Evolutionary conservation across 257 asterid species (phyloP).

Genomic region (Scutellaria galericulata): DNA sequence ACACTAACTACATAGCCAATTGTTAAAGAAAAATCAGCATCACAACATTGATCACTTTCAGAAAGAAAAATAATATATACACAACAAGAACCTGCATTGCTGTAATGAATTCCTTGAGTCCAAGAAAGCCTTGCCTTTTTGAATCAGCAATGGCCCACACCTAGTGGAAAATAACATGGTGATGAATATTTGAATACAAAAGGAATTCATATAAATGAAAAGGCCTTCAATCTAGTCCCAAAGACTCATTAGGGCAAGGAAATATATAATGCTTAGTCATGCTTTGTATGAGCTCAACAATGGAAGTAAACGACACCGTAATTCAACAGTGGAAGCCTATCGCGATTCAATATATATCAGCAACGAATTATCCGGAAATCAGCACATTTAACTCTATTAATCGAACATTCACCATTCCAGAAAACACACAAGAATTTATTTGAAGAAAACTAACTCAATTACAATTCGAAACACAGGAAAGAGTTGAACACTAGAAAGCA

Average conservation of each 20-base stretch:
- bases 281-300: constrained; percentile 1
- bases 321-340: not conserved
- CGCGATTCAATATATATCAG: not conserved
- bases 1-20: constrained; percentile 60
- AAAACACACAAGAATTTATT: not conserved
- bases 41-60: constrained; percentile 23
- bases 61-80: constrained; percentile 16
- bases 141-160: constrained; percentile 98
- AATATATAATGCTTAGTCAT: not conserved
- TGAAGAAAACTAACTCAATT: constrained; percentile 1
- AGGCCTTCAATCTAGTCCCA: constrained; percentile 13
- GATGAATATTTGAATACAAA: constrained; percentile 3
- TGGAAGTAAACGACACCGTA: not conserved
- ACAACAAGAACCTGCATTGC: constrained; percentile 79
- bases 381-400: constrained; percentile 10
- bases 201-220: constrained; percentile 13
- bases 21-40: constrained; percentile 34
- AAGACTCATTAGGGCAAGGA: constrained; percentile 14
- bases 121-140: constrained; percentile 92
- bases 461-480: not conserved
- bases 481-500: not conserved
- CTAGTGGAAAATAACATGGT: constrained; percentile 42
- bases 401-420: not conserved
- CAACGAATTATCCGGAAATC: constrained; percentile 21
- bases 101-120: constrained; percentile 78